Percentiles rank a stretch among this genome's conserved stretches.
Evolutionary conservation across 2,329 filamentous ascomycete genomes (phyloP).

Genomic region (Mariannaea elegans): DNA sequence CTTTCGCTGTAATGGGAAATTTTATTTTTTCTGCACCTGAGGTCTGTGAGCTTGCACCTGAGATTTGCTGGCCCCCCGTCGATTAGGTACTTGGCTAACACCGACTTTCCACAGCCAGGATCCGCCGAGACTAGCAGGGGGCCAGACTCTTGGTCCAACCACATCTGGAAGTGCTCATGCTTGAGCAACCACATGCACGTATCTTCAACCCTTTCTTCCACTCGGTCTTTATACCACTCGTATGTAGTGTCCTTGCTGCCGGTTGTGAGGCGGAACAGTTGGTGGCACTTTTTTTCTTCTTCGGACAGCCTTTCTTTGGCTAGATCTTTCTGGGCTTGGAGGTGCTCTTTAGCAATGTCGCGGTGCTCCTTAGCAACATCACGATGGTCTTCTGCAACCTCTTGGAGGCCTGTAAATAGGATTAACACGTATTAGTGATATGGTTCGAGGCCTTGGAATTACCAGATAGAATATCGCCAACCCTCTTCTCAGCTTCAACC

Average conservation of each 20-base stretch:
- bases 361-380: no score
- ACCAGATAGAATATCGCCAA: not conserved
- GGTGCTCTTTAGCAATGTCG: no score
- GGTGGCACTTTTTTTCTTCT: not conserved
- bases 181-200: constrained; percentile 27
- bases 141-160: constrained; percentile 39
- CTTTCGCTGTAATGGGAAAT: no score
- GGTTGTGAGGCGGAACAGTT: not conserved
- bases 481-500: not conserved
- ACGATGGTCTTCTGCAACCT: no score
- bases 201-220: constrained; percentile 12
- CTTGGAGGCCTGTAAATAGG: no score
- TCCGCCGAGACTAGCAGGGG: constrained; percentile 48
- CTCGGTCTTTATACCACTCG: not conserved
- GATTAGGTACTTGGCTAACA: no score
- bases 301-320: not conserved
- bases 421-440: no score
- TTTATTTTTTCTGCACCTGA: no score
- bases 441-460: not conserved
- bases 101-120: constrained; percentile 52
- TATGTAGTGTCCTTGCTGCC: not conserved
- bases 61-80: no score
- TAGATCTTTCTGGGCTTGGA: not conserved
- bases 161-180: constrained; percentile 41
- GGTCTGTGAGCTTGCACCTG: no score